Percentiles rank a stretch among this genome's conserved stretches.
Evolutionary conservation across 805 yeast species (phyloP).

Genomic region (Ogataea populi-albae): DNA sequence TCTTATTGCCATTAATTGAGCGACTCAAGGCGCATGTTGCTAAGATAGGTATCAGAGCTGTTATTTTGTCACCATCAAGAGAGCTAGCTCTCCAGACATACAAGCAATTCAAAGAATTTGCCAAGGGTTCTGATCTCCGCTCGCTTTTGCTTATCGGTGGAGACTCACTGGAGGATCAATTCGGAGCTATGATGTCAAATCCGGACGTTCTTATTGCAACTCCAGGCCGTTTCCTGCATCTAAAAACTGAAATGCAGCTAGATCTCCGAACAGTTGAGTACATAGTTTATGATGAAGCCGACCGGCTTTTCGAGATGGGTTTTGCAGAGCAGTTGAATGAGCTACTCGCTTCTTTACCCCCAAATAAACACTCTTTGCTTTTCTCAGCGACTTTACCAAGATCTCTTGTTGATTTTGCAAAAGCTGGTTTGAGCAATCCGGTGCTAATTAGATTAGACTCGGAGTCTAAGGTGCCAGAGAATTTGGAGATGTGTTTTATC

Average conservation of each 20-base stretch:
- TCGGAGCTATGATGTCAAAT: constrained; percentile 84
- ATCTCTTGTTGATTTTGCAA: constrained; percentile 91
- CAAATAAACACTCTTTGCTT: constrained; percentile 79
- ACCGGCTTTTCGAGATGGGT: constrained; percentile 94
- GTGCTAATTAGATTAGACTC: constrained; percentile 90
- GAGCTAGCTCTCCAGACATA: constrained; percentile 93
- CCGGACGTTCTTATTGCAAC: constrained; percentile 97
- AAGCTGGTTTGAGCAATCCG: constrained; percentile 92
- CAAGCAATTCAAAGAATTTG: constrained; percentile 84
- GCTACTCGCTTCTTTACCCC: constrained; percentile 76
- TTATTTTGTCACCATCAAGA: constrained; percentile 90
- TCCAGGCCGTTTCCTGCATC: constrained; percentile 95
- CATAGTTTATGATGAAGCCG: constrained; percentile 96
- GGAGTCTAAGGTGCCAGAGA: constrained; percentile 85
- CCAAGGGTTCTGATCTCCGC: constrained; percentile 79
- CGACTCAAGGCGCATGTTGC: constrained; percentile 80
- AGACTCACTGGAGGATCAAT: constrained; percentile 97
- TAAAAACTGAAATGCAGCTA: constrained; percentile 91
- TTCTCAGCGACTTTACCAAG: constrained; percentile 95
- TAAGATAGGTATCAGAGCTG: constrained; percentile 83
- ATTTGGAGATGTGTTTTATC: constrained; percentile 85
- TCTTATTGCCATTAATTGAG: constrained; percentile 85
- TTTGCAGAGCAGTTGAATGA: constrained; percentile 92
- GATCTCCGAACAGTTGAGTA: constrained; percentile 82
- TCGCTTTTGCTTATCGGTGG: constrained; percentile 89